Evolutionary conservation across 1,284 basidiomycete genomes (phyloP), one percentile per base, ranked within the genome.

Genomic region (Tylopilus sp.): DNA sequence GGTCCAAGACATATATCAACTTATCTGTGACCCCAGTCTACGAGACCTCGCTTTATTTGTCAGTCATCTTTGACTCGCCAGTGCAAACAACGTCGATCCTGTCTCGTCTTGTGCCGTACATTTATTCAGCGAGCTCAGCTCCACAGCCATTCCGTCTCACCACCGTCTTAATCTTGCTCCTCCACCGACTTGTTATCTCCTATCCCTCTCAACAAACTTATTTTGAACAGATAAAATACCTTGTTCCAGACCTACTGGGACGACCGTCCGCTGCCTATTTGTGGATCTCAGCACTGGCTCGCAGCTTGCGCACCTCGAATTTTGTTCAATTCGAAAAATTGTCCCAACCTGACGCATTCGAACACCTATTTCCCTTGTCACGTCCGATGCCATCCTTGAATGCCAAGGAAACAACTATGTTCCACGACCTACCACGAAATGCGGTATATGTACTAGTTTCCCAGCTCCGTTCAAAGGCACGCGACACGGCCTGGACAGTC

Each of bases 31-130:
- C 37, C 35, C 16, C 73, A 92, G 90, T 86, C 9, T 92, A 91
- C 75, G 89, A 92, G 79, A 89, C 85, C 7, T 92, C 90, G 1
- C 80, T 92, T n/a, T 85, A 84, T 75, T 83, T 91, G 35, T 85
- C 89, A 31, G 80, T 86, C 31, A 71, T 90, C 25, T 92, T 91
- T 79, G 81, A 84, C 63, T 86, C 85, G 7, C 82, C 86, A 2
- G 82, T 82, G 35, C 77, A 92, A 77, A 86, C 86, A 10, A 85
- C 84, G 6, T 85, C 89, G 19, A 84, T 90, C 66, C 82, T 90
- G 48, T 83, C 86, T 5, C 84, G 86, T 71, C 83, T 91, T n/a
- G 73, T 89, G 31, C 84, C 87, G 4, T 76, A 82, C 39, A 73
- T 88, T 61, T 88, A 88, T 71, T 57, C 69, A 41, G 53, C 76